Evolutionary conservation across 169 alveolate species (phyloP).

Genomic region (Perkinsus olseni): DNA sequence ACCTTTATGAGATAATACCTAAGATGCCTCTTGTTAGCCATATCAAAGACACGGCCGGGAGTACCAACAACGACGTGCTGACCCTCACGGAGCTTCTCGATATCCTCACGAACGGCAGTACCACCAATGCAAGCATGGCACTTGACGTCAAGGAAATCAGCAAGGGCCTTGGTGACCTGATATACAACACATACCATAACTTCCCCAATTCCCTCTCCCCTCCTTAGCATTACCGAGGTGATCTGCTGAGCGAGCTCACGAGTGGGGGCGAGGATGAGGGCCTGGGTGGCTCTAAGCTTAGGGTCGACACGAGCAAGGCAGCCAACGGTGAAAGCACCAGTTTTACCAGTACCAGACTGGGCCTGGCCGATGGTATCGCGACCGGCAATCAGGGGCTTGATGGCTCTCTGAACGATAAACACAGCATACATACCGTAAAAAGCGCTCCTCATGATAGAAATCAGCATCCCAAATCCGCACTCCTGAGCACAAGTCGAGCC

Average conservation of each 20-base stretch:
- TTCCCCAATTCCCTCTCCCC: neutral
- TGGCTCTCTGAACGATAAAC: slow-evolving; percentile 76
- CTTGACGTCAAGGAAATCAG: slow-evolving; percentile 78
- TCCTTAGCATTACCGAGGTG: slow-evolving; percentile 62
- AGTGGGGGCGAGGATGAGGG: slow-evolving; percentile 95
- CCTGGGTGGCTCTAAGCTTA: slow-evolving; percentile 78
- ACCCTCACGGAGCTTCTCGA: slow-evolving; percentile 85
- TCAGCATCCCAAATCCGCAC: too few relatives aligned
- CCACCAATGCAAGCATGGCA: slow-evolving; percentile 98
- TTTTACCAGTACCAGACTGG: slow-evolving; percentile 98
- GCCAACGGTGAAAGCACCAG: slow-evolving; percentile 96
- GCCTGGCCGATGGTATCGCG: slow-evolving; percentile 98
- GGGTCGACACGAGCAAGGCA: slow-evolving; percentile 86
- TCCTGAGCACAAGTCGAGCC: too few relatives aligned
- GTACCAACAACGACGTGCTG: slow-evolving; percentile 99
- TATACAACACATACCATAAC: neutral
- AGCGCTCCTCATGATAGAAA: too few relatives aligned
- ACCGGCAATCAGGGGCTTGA: slow-evolving; percentile 95
- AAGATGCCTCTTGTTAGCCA: slow-evolving; percentile 87
- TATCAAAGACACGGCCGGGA: slow-evolving; percentile 98
- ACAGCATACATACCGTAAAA: neutral
- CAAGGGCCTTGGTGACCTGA: slow-evolving; percentile 59
- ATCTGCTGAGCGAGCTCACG: slow-evolving; percentile 97
- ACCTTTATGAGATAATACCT: slow-evolving; percentile 3
- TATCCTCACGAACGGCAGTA: slow-evolving; percentile 94